Conservation (phyloP, 1,139 yeast genomes). For the Nakaseomyces bracarensis region DNA sequence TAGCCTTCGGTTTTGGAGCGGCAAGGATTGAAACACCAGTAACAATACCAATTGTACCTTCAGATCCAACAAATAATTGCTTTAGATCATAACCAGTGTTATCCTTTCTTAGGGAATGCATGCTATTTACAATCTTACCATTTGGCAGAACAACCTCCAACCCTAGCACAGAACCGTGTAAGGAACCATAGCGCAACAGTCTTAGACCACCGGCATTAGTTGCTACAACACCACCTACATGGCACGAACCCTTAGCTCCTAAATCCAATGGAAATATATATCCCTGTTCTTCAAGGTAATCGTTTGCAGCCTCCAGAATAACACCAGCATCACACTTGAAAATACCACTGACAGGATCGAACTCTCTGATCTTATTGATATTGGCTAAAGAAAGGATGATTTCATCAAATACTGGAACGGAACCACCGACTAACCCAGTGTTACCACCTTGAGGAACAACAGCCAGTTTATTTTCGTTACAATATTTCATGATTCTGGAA, state of each 20-base stretch:
- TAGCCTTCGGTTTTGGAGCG: constrained; percentile 83
- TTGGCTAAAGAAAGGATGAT: constrained; percentile 61
- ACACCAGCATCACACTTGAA: constrained; percentile 88
- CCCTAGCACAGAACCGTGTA: constrained; percentile 89
- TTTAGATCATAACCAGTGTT: constrained; percentile 91
- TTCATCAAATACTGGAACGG: constrained; percentile 89
- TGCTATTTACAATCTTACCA: constrained; percentile 72
- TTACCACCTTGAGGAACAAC: constrained; percentile 97
- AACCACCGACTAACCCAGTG: constrained; percentile 94
- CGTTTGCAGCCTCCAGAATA: constrained; percentile 79
- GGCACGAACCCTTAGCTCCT: constrained; percentile 97
- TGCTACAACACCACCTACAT: constrained; percentile 91
- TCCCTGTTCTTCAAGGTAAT: constrained; percentile 66
- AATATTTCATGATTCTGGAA: constrained; percentile 65
- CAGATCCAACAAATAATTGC: constrained; percentile 87
- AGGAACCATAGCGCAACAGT: constrained; percentile 78
- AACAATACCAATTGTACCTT: constrained; percentile 83
- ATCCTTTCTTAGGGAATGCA: constrained; percentile 81
- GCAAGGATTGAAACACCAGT: constrained; percentile 87
- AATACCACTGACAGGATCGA: constrained; percentile 77
- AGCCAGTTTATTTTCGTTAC: constrained; percentile 71
- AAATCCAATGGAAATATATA: constrained; percentile 89
- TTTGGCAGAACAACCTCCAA: constrained; percentile 86
- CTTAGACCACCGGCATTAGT: constrained; percentile 96
- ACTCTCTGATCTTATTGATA: constrained; percentile 71